Evolutionary conservation across 805 yeast genomes (phyloP), one percentile per base, ranked within the genome.

Genomic region (Candida morakotiae): DNA sequence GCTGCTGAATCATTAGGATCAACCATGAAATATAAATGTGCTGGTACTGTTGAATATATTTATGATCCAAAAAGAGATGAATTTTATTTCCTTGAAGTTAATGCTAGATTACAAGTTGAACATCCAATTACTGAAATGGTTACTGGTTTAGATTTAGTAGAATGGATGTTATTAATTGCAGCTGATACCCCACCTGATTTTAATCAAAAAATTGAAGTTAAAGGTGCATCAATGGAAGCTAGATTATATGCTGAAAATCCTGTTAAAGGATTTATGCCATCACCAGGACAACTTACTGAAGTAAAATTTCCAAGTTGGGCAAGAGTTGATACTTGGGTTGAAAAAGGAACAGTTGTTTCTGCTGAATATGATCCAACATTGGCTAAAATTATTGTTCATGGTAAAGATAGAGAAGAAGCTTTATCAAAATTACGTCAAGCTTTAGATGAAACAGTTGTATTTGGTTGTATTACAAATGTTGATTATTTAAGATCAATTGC

Each of bases 221-320:
- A 75, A 33, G 98, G 98, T 47, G 95, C 94, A 0, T 77, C 96
- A 0, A 91, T 91, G 89, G 98, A 91, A 64, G 98, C 96, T 23
- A 77, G 98, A 57, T 69, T 91, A 35, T 93, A 93, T 50, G 97
- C 98, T 25, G 98, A 91, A 62, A 91, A 93, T 64, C 98, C 98
- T 1, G 91, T 85, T 29, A 89, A 87, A 56, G 96, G 83, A 46
- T 91, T 91, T 63, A 75, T 82, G 73, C 98, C 98, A 15, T 87
- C 96, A 22, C 98, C 98, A 20, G 98, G 98, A 46, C 94, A 84
- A 60, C 67, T 91, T 41, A 81, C 87, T 9, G 88, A 87, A 47
- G 89, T 91, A 28, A 58, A 64, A 35, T 93, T 89, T 71, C 98
- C 98, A 2, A 61, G 67, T 16, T 84, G 89, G 84, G 96, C 96